Evolutionary conservation across 306 rosid genomes (phyloP), one percentile per base, ranked within the genome.

Genomic region (Gleditsia sinensis): DNA sequence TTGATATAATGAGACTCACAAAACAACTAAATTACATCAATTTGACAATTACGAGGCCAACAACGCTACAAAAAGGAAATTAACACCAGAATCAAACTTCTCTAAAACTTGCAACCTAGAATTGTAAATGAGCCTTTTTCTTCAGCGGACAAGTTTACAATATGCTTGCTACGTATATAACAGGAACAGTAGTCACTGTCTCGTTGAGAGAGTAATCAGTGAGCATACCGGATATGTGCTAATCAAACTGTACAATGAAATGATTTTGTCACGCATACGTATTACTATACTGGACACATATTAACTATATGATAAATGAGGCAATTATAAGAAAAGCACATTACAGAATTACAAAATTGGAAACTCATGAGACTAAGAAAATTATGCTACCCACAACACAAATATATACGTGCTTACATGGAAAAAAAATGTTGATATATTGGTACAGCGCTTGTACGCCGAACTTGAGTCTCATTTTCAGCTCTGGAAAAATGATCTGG

Each of bases 271-370:
- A 61, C 69, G 37, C 54, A 61, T 20, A 34, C 64, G 63, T 72
- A 42, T 34, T 46, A 71, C 82, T 69, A 51, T 64, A 58, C 61
- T 24, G 77, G 67, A 67, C 63, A 77, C 17, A 1, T 66, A 60
- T 54, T 75, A 57, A 59, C 71, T 72, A 74, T 75, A 73, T 17
- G 71, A 69, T 55, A 67, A 70, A 46, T 77, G 77, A 46, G 39
- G 39, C 40, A 64, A 56, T 49, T 74, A 50, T 50, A 77, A 51
- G 70, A 56, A 67, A 72, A 27, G 72, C 84, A 85, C 84, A 84
- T 55, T 83, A 88, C 86, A 78, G 69, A 48, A 76, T 77, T 87
- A 80, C 92, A 89, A 89, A 91, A 89, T 84, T 86, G 83, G 83
- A 72, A 74, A 67, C 33, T 14, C 49, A 56, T 39, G 51, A 67